phyloP scores from a whole-genome alignment of 75 land plant species.

The Pseudotsuga menziesii region DNA sequence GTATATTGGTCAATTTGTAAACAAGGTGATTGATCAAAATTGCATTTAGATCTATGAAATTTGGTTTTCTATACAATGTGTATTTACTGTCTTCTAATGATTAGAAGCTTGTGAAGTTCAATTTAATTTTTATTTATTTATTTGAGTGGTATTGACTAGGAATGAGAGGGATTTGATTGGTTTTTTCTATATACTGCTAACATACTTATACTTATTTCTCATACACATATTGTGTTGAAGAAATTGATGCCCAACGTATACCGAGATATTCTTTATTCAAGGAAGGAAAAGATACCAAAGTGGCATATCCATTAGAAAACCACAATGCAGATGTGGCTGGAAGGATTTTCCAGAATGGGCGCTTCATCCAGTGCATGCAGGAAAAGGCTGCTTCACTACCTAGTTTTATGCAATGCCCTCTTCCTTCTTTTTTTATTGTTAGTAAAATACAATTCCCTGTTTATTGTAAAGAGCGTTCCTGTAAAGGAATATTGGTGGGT shows the following conservation, averaged over 20 bases:
- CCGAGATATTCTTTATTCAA: slow-evolving; percentile 91
- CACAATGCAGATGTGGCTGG: slow-evolving; percentile 74
- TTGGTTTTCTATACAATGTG: not conserved
- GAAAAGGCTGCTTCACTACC: slow-evolving; percentile 76
- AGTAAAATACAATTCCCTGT: not conserved
- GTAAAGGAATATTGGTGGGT: too few species aligned
- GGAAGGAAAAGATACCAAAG: slow-evolving; percentile 66
- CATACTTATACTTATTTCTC: not conserved
- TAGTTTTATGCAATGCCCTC: slow-evolving; percentile 30
- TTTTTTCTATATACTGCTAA: not conserved
- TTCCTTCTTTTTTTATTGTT: not conserved
- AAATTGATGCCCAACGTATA: slow-evolving; percentile 85
- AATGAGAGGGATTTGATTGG: not conserved
- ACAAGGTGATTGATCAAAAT: not conserved
- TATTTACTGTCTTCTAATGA: not conserved
- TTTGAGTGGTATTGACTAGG: not conserved
- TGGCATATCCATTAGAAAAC: slow-evolving; percentile 84
- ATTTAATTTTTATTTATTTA: not conserved
- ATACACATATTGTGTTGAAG: slow-evolving; percentile 79
- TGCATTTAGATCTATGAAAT: not conserved
- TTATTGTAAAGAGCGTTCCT: too few species aligned
- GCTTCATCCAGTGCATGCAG: slow-evolving; percentile 84
- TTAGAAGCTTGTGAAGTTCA: too few species aligned
- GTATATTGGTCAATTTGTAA: not conserved
- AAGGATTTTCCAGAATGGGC: slow-evolving; percentile 95